These are phyloP conservation scores for Amylocarpus encephaloides DNA, from an alignment of 2,329 filamentous ascomycete genomes.

Conservation along the genomic window DNA sequence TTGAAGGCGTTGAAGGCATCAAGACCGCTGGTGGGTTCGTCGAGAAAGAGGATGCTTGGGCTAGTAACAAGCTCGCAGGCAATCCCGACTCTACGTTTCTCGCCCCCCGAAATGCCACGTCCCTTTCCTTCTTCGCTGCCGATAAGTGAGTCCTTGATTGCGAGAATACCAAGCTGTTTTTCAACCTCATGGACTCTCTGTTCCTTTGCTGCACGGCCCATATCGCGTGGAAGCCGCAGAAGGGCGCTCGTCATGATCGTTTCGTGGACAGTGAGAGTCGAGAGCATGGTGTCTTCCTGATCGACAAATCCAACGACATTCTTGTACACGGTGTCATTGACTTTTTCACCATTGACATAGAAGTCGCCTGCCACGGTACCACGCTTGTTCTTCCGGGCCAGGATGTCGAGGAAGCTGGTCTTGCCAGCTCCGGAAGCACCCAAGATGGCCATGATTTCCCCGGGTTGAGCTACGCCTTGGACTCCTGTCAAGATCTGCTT, in stretches of 20 bases:
- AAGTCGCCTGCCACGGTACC: conserved; percentile 74
- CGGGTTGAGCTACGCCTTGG: conserved; percentile 81
- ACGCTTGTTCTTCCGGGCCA: conserved; percentile 94
- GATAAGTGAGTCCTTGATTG: conserved; percentile 91
- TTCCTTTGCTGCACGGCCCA: conserved; percentile 82
- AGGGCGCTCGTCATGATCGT: conserved; percentile 93
- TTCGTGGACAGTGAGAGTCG: conserved; percentile 94
- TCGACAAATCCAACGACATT: conserved; percentile 95
- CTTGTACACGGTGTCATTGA: conserved; percentile 77
- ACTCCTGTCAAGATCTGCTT: conserved; percentile 78
- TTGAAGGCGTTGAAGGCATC: conserved; percentile 98
- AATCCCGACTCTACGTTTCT: conserved; percentile 93
- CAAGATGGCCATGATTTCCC: conserved; percentile 97
- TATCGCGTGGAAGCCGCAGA: conserved; percentile 83
- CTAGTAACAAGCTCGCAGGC: conserved; percentile 97
- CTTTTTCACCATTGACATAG: conserved; percentile 88
- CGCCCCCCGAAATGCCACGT: conserved; percentile 92
- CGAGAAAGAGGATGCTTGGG: conserved; percentile 92
- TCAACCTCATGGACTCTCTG: conserved; percentile 90
- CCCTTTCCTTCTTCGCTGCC: conserved; percentile 93
- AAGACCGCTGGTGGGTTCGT: conserved; percentile 92
- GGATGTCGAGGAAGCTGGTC: conserved; percentile 92
- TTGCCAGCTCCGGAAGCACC: conserved; percentile 96
- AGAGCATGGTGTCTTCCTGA: conserved; percentile 94
- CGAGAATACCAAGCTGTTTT: conserved; percentile 87